Evolutionary conservation across 495 filamentous ascomycete genomes (phyloP), one percentile per base, ranked within the genome.

Genomic region (Gamarada debralockiae): DNA sequence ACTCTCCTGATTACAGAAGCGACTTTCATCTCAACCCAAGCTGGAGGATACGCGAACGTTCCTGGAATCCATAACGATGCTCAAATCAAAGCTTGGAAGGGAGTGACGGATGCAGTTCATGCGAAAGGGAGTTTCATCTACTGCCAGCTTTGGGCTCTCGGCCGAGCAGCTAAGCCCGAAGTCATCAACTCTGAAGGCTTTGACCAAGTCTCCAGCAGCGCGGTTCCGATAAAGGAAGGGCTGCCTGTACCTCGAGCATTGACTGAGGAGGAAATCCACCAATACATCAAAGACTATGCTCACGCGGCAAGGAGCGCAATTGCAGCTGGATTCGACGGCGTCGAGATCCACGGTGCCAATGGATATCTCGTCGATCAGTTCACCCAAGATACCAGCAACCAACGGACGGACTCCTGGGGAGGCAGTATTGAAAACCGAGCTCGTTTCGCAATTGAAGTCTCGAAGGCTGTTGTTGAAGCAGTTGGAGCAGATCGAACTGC

Each of bases 281-380:
- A 66, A 3, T 75, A 62, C 13, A 74, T 87, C 18, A 46, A 58
- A 0, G 76, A 77, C 56, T 87, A 82, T 46, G 81, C 73, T 7
- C 56, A 71, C 14, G 85, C 83, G 12, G 80, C 86, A 1, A 66
- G 70, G 51, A 82, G 80, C 49, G 83, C 84, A 3, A 70, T 89
- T 14, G 69, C 66, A 7, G 86, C 85, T 1, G 87, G 86, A 13
- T 90, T 89, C 50, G 86, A 90, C 57, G 86, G 84, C 22, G 83
- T 91, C 3, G 85, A 91, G 68, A 69, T 89, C 49, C 85, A 89
- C 61, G 82, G 69, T 33, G 83, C 84, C 3, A 89, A 90, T 57
- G 86, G 86, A 8, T 89, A 87, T 61, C 67, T 90, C 34, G 67
- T 87, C 42, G 84, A 90, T 57, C 86, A 90, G 66, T 90, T 90